Evolutionary conservation across 352 stramenopile genomes (phyloP).

Genomic region (Phytophthora gonapodyides): DNA sequence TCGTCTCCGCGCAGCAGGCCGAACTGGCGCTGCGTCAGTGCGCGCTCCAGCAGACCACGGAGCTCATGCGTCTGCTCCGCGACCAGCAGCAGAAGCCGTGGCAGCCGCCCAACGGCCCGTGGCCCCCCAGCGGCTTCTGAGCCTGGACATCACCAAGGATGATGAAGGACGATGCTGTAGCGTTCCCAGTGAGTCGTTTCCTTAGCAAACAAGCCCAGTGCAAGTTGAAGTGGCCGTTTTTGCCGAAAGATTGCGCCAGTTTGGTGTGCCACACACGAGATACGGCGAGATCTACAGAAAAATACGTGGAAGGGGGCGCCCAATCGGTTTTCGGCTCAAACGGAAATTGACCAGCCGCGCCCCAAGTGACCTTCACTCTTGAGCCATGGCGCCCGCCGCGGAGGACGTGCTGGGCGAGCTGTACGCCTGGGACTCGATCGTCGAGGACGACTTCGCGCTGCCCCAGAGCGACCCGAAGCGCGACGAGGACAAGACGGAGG

Average conservation of each 20-base stretch:
- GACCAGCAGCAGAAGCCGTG: constrained; percentile 14
- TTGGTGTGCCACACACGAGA: constrained; percentile 11
- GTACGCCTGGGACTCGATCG: constrained; percentile 69
- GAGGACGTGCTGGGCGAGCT: constrained; percentile 62
- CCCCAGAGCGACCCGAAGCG: constrained; percentile 47
- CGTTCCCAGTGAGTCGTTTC: not conserved
- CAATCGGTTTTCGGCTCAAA: constrained; percentile 15
- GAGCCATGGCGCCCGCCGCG: constrained; percentile 20
- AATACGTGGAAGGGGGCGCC: constrained; percentile 20
- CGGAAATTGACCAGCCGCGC: constrained; percentile 22
- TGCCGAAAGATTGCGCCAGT: constrained; percentile 4
- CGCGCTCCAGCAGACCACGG: constrained; percentile 20
- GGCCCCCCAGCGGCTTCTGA: too few species aligned
- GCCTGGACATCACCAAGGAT: too few species aligned
- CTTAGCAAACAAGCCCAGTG: not conserved
- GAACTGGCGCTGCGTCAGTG: constrained; percentile 26
- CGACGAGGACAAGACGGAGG: constrained; percentile 73
- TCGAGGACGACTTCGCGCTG: constrained; percentile 65
- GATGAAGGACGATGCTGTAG: not conserved
- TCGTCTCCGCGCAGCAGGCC: constrained; percentile 23
- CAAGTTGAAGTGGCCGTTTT: constrained; percentile 12
- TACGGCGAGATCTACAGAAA: constrained; percentile 30
- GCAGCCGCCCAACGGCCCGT: constrained; percentile 6
- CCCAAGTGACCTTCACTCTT: not conserved
- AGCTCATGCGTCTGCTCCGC: constrained; percentile 27